Base-by-base conservation (phyloP, 1,139 yeast genomes). In the Taphrina confusa region DNA sequence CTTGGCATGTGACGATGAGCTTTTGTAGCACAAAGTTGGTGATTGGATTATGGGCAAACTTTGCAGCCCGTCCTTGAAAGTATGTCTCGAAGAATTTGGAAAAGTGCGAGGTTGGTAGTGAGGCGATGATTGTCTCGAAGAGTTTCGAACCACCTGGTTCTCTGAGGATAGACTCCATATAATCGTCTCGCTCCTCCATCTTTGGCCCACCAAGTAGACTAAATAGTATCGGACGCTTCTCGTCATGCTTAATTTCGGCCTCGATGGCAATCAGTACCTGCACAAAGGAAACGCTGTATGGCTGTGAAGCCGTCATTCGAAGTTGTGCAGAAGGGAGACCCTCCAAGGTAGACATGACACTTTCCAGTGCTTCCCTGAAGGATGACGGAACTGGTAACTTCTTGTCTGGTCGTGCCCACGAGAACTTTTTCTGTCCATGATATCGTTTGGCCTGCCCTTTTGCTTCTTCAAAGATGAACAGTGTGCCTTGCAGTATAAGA, bases 61-160 rank as follows among this genome's bases (percentile, higher is more conserved):
- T 87, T 61, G 81, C 77, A 11, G 89, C 75, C 64, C 95, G 77
- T 45, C 83, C 86, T 64, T 81, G 81, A 83, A 91, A 88, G 74
- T 90, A 88, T 9, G 81, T 71, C 55, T 75, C 76, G 73, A 84
- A 88, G 56, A 91, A 73, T 67, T 95, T 80, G 66, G 84, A 87
- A 46, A 86, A 80, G 68, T 82, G 82, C 66, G 82, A 84, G 63
- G 81, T 74, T 66, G 94, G 83, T 54, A 86, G 86, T 34, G 62
- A 81, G 54, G 80, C 81, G 58, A 91, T 77, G 22, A 83, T 80
- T 18, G 84, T 79, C 72, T 91, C 91, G 44, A 91, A 76, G 74
- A 91, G 90, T 73, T 90, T 97, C 0, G 95, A 85, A 0, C 97
- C 98, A 14, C 90, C 89, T 0, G 95, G 78, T 69, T 91, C 96